Evolutionary conservation across 2,329 filamentous ascomycete species (phyloP), one percentile per base, ranked within the genome.

Genomic region (Colletotrichum filicis): DNA sequence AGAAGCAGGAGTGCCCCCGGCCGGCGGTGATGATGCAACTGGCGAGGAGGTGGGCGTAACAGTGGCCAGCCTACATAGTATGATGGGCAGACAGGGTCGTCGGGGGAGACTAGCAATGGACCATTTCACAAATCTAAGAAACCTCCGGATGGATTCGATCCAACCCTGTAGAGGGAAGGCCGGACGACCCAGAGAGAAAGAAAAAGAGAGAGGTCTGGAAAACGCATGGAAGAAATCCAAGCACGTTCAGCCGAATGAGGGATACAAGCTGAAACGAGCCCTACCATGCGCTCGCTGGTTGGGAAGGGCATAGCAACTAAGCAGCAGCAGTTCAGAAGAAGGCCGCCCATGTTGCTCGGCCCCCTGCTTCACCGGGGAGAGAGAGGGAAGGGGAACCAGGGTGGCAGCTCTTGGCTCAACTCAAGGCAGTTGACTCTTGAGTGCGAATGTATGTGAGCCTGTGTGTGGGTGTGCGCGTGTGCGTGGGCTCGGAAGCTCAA

Each of bases 1-100:
- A 87, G 85, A 86, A 87, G 84, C 83, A 82, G 81, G 80, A 82
- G 79, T 79, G 79, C 80, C 79, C 78, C 76, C 79, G 82, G 79
- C 78, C 79, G 79, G 80, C 78, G 78, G 77, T 79, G 60, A 83
- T 84, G 83, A 85, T 85, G 83, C 81, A 83, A 83, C 82, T 78
- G 77, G 78, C 78, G 80, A 79, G 78, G 78, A 30, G 77, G 76
- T 75, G 77, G 76, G 72, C 73, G 77, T 79, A 76, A 80, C 78
- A 80, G 65, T 52, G 30, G 22, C 35, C 65, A 68, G 79, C 78
- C 79, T n/a, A 35, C 32, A 35, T 35, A 80, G 75, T 76, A 77
- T 77, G 75, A 77, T 79, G 79, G 79, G 78, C 76, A 78, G 80
- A 79, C 79, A 81, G 79, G 80, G 79, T 78, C 42, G 78, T 62